Percentiles rank a stretch among this genome's conserved stretches.
phyloP scores from a whole-genome alignment of 1,284 basidiomycete genomes.

The Apiotrichum laibachii region DNA sequence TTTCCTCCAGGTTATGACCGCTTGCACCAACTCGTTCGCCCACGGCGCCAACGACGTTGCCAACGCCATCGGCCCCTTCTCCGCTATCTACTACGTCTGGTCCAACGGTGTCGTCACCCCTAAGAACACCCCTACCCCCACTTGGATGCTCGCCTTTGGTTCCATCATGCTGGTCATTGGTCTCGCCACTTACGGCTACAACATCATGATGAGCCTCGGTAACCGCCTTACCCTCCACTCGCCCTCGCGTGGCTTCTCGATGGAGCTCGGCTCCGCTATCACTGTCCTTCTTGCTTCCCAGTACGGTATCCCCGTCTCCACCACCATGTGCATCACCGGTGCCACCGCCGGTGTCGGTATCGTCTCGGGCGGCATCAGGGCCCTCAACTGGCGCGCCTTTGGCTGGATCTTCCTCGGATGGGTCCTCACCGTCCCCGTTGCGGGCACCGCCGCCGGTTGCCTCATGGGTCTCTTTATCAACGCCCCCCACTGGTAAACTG shows the following conservation, averaged over 20 bases:
- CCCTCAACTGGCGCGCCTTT: slow-evolving; percentile 45
- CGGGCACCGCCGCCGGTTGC: slow-evolving; percentile 46
- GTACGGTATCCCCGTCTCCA: slow-evolving; percentile 47
- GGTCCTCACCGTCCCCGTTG: slow-evolving; percentile 52
- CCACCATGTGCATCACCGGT: slow-evolving; percentile 54
- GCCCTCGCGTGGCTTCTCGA: slow-evolving; percentile 54
- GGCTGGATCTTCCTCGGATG: slow-evolving; percentile 30
- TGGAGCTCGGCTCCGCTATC: slow-evolving; percentile 55
- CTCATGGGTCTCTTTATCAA: slow-evolving; percentile 49
- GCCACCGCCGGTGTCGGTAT: slow-evolving; percentile 54
- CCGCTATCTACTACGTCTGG: slow-evolving; percentile 52
- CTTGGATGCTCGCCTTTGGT: slow-evolving; percentile 54
- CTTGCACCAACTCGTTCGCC: slow-evolving; percentile 55
- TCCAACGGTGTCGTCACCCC: slow-evolving; percentile 33
- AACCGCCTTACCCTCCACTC: slow-evolving; percentile 54
- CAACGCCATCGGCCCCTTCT: slow-evolving; percentile 48
- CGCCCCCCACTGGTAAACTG: slow-evolving; percentile 40
- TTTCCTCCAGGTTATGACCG: slow-evolving; percentile 56
- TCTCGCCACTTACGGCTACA: slow-evolving; percentile 52
- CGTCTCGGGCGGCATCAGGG: slow-evolving; percentile 47
- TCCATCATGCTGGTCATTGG: slow-evolving; percentile 52
- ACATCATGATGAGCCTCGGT: slow-evolving; percentile 51
- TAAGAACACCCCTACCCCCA: slow-evolving; percentile 45
- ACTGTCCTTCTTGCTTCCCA: slow-evolving; percentile 54
- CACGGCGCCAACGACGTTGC: slow-evolving; percentile 52